phyloP scores from a whole-genome alignment of 495 filamentous ascomycete genomes.

The Penicillium silybi region DNA sequence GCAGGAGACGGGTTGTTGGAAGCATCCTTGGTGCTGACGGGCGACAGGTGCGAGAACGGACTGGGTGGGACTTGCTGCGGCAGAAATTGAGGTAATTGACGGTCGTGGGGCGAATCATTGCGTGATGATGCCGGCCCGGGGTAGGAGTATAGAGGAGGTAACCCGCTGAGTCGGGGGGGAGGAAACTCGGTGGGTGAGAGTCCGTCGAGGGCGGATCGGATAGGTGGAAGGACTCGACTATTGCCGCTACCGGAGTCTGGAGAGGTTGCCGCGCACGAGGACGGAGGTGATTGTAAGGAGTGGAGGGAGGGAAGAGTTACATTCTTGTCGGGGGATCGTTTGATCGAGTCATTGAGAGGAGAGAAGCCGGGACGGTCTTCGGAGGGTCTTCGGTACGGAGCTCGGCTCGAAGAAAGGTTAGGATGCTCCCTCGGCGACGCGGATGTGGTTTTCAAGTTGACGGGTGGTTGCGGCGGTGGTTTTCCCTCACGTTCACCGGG shows the following conservation, averaged over 20 bases:
- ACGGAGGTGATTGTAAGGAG: constrained; percentile 24
- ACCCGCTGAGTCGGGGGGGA: constrained; percentile 19
- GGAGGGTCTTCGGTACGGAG: constrained; percentile 1
- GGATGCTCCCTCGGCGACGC: constrained; percentile 7
- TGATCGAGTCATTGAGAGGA: not conserved
- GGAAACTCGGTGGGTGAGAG: constrained; percentile 20
- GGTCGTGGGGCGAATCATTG: constrained; percentile 34
- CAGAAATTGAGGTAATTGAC: constrained; percentile 22
- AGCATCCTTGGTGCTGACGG: constrained; percentile 36
- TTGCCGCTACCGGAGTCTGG: constrained; percentile 30
- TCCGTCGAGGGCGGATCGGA: constrained; percentile 38
- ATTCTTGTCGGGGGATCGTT: constrained; percentile 5
- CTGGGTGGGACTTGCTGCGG: constrained; percentile 32
- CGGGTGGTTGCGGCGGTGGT: constrained; percentile 4
- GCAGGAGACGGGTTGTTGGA: constrained; percentile 40
- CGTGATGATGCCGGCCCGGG: constrained; percentile 29
- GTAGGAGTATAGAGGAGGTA: constrained; percentile 16
- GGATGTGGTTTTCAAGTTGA: not conserved
- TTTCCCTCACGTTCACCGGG: not conserved
- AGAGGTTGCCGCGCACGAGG: constrained; percentile 31
- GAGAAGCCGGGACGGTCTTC: not conserved
- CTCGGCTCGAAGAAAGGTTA: constrained; percentile 6
- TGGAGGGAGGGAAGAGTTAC: constrained; percentile 16
- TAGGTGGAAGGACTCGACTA: constrained; percentile 40
- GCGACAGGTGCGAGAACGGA: constrained; percentile 39